Evolutionary conservation across 108 stramenopile species (phyloP).

Genomic region (Bacterosira constricta): DNA sequence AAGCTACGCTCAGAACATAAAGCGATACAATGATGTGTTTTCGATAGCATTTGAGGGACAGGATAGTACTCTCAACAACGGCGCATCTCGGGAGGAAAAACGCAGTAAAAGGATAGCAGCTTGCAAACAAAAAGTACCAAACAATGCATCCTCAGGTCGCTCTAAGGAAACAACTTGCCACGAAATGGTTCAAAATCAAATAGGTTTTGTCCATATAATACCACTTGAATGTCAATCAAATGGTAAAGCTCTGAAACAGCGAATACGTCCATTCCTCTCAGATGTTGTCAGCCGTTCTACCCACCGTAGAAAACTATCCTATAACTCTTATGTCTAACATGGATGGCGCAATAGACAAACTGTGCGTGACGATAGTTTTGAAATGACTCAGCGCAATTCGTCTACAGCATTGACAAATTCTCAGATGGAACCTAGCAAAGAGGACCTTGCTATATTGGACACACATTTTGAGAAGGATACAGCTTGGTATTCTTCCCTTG

Average conservation of each 20-base stretch:
- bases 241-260: not conserved
- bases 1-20: slow-evolving; percentile 40
- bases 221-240: slow-evolving; percentile 30
- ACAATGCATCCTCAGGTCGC: too few relatives aligned
- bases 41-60: slow-evolving; percentile 3
- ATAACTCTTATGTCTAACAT: not conserved
- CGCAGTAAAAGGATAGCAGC: not conserved
- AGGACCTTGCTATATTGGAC: slow-evolving; percentile 1
- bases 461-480: slow-evolving; percentile 9
- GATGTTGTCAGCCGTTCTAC: slow-evolving; percentile 13
- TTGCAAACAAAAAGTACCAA: too few relatives aligned
- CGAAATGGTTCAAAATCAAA: not conserved
- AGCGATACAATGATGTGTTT: slow-evolving; percentile 55
- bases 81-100: too few relatives aligned
- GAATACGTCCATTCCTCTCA: slow-evolving; percentile 13
- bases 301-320: slow-evolving; percentile 2
- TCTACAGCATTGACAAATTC: not conserved
- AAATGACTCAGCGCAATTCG: slow-evolving; percentile 11
- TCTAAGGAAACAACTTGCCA: not conserved
- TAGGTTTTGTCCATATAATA: slow-evolving; percentile 28
- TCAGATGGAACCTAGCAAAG: slow-evolving; percentile 3
- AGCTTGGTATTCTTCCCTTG: slow-evolving; percentile 2
- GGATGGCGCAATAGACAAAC: slow-evolving; percentile 8
- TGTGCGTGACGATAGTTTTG: not conserved
- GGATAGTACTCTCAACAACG: not conserved